Evolutionary conservation across 179 eudicot species (phyloP), one percentile per base, ranked within the genome.

Genomic region (Vitellaria paradoxa): DNA sequence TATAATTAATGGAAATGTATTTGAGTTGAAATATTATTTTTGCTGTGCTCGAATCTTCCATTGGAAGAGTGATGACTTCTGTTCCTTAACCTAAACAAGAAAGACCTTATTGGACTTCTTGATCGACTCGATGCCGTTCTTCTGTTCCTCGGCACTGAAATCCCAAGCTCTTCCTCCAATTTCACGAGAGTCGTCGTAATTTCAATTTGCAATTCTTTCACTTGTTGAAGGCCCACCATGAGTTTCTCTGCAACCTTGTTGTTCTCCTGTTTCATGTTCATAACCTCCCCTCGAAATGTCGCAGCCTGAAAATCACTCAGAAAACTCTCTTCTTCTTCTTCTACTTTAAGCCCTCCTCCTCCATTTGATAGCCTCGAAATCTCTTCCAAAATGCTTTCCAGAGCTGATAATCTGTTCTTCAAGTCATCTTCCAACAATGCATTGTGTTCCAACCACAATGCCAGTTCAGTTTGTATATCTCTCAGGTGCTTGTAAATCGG

Each of bases 261-360:
- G 81, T 93, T 95, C 79, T 95, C 97, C 40, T 90, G 93, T 73
- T 90, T 95, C 99, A 95, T 95, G 76, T 95, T 93, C 53, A 88
- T 63, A 64, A 95, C 76, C 81, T 93, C 99, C 42, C 97, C 99
- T 56, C 90, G 94, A 73, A 95, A 91, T 84, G 88, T 93, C 1
- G 97, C 97, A 14, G 97, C 91, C 73, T 93, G 89, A 68, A 84
- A 87, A 62, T 83, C 81, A 57, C 80, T 84, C 47, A 95, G 83
- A 60, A 70, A 84, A 46, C 70, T 67, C 6, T 82, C 84, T 64
- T 76, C 64, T 37, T 72, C 64, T 10, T 50, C 37, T 30, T 72
- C 64, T 10, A 2, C 37, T 30, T 30, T 50, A 13, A 73, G 56
- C 6, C 37, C 37, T 30, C 37, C 37, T 30, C 37, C 88, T 7